A percentile compares a stretch with the other conserved stretches of the same genome.
phyloP scores from a whole-genome alignment of 495 filamentous ascomycete species.

The Oidiodendron maius region DNA sequence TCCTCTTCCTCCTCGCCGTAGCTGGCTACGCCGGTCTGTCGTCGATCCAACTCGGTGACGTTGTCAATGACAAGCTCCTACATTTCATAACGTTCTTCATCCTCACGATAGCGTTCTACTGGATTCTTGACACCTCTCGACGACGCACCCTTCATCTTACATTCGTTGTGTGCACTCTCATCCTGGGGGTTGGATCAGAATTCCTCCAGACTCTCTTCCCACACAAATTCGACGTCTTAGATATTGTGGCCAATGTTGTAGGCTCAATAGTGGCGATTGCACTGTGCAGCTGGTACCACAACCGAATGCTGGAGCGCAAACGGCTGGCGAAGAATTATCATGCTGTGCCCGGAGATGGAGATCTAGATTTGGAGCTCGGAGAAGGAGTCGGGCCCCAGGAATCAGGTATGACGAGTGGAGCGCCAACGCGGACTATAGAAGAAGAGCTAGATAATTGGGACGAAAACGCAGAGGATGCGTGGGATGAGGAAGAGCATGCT shows the following conservation, averaged over 20 bases:
- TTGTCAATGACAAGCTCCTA: slow-evolving; percentile 80
- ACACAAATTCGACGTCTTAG: slow-evolving; percentile 81
- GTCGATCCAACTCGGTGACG: slow-evolving; percentile 44
- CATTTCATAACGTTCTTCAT: slow-evolving; percentile 87
- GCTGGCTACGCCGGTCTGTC: slow-evolving; percentile 75
- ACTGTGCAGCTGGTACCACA: slow-evolving; percentile 85
- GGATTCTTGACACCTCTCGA: slow-evolving; percentile 87
- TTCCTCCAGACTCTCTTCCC: slow-evolving; percentile 74
- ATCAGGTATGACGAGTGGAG: slow-evolving; percentile 30
- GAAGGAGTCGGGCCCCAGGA: slow-evolving; percentile 46
- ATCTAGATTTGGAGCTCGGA: slow-evolving; percentile 47
- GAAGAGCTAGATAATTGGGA: slow-evolving; percentile 81
- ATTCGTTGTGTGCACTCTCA: slow-evolving; percentile 67
- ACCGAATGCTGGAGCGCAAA: slow-evolving; percentile 88
- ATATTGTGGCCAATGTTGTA: slow-evolving; percentile 82
- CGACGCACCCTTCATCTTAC: slow-evolving; percentile 80
- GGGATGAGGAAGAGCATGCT: slow-evolving; percentile 57
- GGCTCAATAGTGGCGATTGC: slow-evolving; percentile 67
- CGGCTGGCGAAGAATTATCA: slow-evolving; percentile 67
- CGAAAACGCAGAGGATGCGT: slow-evolving; percentile 69
- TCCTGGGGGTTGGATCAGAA: slow-evolving; percentile 78
- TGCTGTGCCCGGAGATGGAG: slow-evolving; percentile 47
- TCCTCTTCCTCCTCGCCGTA: slow-evolving; percentile 67
- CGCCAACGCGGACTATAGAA: slow-evolving; percentile 43
- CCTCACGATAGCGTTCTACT: slow-evolving; percentile 88